Evolutionary conservation across 2,329 filamentous ascomycete genomes (phyloP).

Genomic region (Pyrenophora tritici-repentis): DNA sequence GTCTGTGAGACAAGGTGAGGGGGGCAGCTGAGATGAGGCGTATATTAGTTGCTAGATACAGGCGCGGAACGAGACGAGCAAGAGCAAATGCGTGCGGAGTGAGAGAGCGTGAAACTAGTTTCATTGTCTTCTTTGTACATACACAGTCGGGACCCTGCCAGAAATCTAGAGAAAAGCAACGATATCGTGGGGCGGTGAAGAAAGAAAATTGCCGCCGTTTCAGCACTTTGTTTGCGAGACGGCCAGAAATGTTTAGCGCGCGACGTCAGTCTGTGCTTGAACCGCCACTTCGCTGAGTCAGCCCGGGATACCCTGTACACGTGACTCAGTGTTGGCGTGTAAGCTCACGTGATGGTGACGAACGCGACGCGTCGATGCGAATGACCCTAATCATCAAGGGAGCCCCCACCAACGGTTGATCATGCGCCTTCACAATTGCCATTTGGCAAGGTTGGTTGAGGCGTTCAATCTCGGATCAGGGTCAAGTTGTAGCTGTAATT

Average conservation of each 20-base stretch:
- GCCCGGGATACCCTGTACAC: not conserved
- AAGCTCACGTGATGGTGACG: too few relatives aligned
- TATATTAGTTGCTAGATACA: conserved; percentile 28
- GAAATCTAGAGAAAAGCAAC: conserved; percentile 10
- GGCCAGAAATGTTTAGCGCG: conserved; percentile 10
- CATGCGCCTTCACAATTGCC: too few relatives aligned
- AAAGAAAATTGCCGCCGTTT: not conserved
- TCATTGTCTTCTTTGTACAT: conserved; percentile 35
- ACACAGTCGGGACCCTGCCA: conserved; percentile 19
- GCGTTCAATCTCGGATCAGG: too few relatives aligned
- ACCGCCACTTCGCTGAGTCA: conserved; percentile 5
- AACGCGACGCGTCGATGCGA: too few relatives aligned
- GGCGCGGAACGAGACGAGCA: conserved; percentile 22
- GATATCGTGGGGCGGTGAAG: conserved; percentile 7
- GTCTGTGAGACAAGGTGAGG: conserved; percentile 23
- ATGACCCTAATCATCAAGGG: too few relatives aligned
- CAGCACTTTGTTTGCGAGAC: conserved; percentile 1
- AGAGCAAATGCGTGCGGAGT: conserved; percentile 23
- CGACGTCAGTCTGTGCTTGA: conserved; percentile 14
- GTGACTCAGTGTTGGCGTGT: too few relatives aligned
- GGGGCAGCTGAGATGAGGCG: conserved; percentile 13
- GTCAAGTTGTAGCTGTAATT: too few relatives aligned
- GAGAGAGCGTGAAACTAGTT: conserved; percentile 30
- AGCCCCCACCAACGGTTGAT: too few relatives aligned
- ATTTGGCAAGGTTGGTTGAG: too few relatives aligned